Base-by-base conservation (phyloP, 108 stramenopile species). In the Cyclotella choctawhatcheeana region DNA sequence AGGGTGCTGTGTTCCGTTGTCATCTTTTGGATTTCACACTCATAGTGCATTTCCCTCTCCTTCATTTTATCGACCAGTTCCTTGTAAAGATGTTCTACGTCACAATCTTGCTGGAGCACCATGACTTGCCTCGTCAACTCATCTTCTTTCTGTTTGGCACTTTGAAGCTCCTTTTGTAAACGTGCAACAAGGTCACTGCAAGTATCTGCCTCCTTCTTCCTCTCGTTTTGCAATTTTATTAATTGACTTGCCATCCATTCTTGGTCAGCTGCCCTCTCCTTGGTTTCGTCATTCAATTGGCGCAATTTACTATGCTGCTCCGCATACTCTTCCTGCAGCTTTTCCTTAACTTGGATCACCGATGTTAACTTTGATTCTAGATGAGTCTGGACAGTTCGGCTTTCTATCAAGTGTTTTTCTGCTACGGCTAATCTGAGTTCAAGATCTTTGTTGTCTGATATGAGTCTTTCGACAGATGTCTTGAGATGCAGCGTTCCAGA, bases 51-150 rank as follows among this genome's bases (percentile, higher is more conserved):
- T 54, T 78, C 77, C 47, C 32, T 71, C 20, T 29, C 69, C 22
- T 78, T 70, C 71, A 69, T 56, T 51, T 80, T 73, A 13, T 60
- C 66, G 3, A 79, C 47, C 1, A 72, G 59, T 51, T 79, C 71
- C 47, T 66, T 67, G 56, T 70, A 69, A 13, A 70, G 53, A 29
- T 48, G 33, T 27, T 66, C 69, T 0, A 59, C 48, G 0, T 64
- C 64, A 43, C 54, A 58, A 58, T 77, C 69, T 22, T 64, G 30
- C 47, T 66, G 32, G 34, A 78, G 77, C 48, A 64, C 62, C 54
- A 56, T 64, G 32, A 78, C 66, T 33, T 78, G 77, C 6, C 31
- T 26, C 58, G 52, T 53, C 35, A 71, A 53, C 37, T 45, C 71
- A 32, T 62, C 51, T 34, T 67, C 65, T 32, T 51, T 67, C 24